Evolutionary conservation across 2,329 filamentous ascomycete species (phyloP), one percentile per base, ranked within the genome.

Genomic region (Exophiala bonariae): DNA sequence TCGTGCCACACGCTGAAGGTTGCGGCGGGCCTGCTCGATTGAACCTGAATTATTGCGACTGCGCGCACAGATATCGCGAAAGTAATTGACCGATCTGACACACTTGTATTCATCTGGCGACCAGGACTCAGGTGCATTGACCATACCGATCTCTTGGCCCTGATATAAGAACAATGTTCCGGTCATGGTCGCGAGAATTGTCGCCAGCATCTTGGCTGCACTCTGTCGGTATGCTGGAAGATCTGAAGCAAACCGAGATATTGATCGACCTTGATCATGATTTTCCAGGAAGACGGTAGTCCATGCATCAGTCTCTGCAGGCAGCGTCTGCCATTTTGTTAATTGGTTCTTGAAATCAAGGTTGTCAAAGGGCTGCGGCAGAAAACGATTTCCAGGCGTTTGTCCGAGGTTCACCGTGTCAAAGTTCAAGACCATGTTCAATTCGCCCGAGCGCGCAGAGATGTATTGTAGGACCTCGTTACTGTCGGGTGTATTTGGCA

Each of bases 391-490:
- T 64, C 59, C 69, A 62, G 46, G 42, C 4, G 63, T 79, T 37
- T 77, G 71, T 3, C 79, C 83, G 13, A 85, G 69, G 58, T 84
- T 77, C 6, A 86, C 81, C 9, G 83, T 75, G 55, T 82, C 79
- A 52, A 84, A 83, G 55, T 82, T 80, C 64, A 87, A 87, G 2
- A 86, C 80, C 84, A 87, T 87, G 61, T 81, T 78, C 39, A 87
- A 67, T 63, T 86, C 78, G 50, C 76, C 75, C 16, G 36, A 28
- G 20, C 73, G 65, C 0, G 79, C 75, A 3, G 76, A 75, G 11
- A 86, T 80, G 53, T 84, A 86, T 14, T 72, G 61, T 6, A 86
- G 64, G 2, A 86, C 81, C 23, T 26, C 23, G 3, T 66, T 63
- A 20, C 77, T 72, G 45, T 84, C 76, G 0, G 79, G 81, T 0